Evolutionary conservation across 805 yeast genomes (phyloP), one percentile per base, ranked within the genome.

Genomic region (Zygoascus flipseniorum): DNA sequence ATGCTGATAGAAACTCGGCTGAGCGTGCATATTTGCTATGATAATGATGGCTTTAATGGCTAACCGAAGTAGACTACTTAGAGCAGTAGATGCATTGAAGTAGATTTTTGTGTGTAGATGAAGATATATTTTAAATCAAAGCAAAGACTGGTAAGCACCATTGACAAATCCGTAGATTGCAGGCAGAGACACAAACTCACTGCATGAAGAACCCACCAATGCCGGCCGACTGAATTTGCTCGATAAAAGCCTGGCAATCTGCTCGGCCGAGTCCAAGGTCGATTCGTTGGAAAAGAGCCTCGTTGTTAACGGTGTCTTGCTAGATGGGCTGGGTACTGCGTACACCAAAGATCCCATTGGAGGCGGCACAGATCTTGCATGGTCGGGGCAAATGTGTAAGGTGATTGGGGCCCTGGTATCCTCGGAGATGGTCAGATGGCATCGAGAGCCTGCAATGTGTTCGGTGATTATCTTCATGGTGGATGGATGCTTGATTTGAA

Each of bases 1-100:
- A 37, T 59, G 62, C 59, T 59, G 62, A 59, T 56, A 59, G 39
- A 35, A n/a, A 35, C 13, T 35, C 16, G 16, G 16, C 39, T 35
- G 39, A 35, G 39, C 39, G 39, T 35, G 13, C 16, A 35, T n/a
- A 8, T 13, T 10, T 35, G 39, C 5, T 35, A 35, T 23, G 28
- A 23, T 23, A 23, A 23, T 23, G 3, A 23, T 23, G 28, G 28
- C 6, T 23, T 23, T 23, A 23, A 23, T 23, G 28, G 28, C 28
- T 23, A 23, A 23, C 28, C 28, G 6, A 23, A 23, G 6, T 23
- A 23, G 28, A 23, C 28, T 23, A 23, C 28, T 6, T 6, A 4
- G 6, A 6, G 6, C 6, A 23, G 28, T 23, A 23, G 28, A 23
- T 23, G 28, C 28, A 23, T 23, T 23, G 28, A 23, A 23, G 28